Conservation (phyloP, 768 basidiomycete genomes). For the Trametes sanguinea region DNA sequence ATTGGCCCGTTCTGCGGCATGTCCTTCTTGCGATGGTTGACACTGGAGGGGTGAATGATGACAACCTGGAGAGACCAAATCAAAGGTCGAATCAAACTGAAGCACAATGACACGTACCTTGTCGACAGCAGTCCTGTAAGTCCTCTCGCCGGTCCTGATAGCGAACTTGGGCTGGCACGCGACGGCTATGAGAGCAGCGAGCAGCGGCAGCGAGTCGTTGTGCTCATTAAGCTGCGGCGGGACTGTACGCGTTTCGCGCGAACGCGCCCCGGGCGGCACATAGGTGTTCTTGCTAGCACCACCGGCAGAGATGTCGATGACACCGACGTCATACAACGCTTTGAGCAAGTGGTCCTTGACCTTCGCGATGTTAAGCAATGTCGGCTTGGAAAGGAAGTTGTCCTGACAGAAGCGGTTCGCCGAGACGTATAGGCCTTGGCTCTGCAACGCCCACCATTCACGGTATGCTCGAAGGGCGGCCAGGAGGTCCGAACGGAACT, state of each 20-base stretch:
- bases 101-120: slow-evolving; percentile 54
- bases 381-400: slow-evolving; percentile 90
- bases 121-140: slow-evolving; percentile 75
- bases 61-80: slow-evolving; percentile 48
- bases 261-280: slow-evolving; percentile 18
- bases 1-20: slow-evolving; percentile 33
- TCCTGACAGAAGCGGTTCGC: slow-evolving; percentile 80
- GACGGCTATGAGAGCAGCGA: slow-evolving; percentile 82
- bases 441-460: slow-evolving; percentile 75
- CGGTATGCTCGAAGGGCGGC: slow-evolving; percentile 81
- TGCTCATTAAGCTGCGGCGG: slow-evolving; percentile 73
- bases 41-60: slow-evolving; percentile 84
- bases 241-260: slow-evolving; percentile 43
- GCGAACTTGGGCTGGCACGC: slow-evolving; percentile 92
- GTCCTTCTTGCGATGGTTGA: slow-evolving; percentile 71
- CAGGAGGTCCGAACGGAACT: slow-evolving; percentile 84
- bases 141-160: slow-evolving; percentile 66
- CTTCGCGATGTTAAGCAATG: slow-evolving; percentile 76
- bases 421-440: slow-evolving; percentile 56
- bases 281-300: slow-evolving; percentile 31
- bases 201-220: slow-evolving; percentile 69
- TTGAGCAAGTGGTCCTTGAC: slow-evolving; percentile 78
- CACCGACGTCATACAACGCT: slow-evolving; percentile 75
- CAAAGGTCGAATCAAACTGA: background rate
- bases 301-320: slow-evolving; percentile 80